Conservation (phyloP, 768 basidiomycete genomes). For the Rhodotorula paludigena region DNA sequence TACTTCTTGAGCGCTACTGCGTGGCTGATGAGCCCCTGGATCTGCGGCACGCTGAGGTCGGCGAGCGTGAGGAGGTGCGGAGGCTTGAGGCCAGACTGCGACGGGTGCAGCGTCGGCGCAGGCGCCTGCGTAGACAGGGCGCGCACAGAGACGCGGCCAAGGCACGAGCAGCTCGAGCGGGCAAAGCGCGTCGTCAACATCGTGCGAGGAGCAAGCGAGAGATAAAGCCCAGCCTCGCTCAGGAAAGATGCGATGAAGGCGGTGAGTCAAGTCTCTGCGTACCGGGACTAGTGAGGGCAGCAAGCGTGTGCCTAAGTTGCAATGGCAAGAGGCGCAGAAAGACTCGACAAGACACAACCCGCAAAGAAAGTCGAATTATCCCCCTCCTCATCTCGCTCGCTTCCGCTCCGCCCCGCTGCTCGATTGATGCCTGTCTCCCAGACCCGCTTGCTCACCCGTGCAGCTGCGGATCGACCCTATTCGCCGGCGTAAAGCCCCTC, state of each 20-base stretch:
- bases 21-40: slow-evolving; percentile 61
- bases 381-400: too few species aligned
- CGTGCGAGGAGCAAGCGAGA: background rate
- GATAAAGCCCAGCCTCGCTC: background rate
- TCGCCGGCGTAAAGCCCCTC: slow-evolving; percentile 3
- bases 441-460: background rate
- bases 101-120: slow-evolving; percentile 24
- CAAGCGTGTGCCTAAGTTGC: background rate
- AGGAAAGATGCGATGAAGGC: too few species aligned
- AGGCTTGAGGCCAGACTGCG: slow-evolving; percentile 36
- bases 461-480: slow-evolving; percentile 19
- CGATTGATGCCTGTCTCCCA: too few species aligned
- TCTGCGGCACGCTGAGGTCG: slow-evolving; percentile 72
- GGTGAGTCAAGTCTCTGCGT: too few species aligned
- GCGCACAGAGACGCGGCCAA: slow-evolving; percentile 8
- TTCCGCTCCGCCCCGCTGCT: background rate
- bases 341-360: too few species aligned
- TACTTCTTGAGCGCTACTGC: slow-evolving; percentile 53
- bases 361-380: slow-evolving; percentile 1
- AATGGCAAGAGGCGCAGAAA: background rate
- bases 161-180: slow-evolving; percentile 9
- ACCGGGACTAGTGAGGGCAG: too few species aligned
- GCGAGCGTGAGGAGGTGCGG: slow-evolving; percentile 85
- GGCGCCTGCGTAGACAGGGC: slow-evolving; percentile 22
- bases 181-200: slow-evolving; percentile 2